These are phyloP conservation scores for Geotrichum klebahnii DNA, from an alignment of 1,139 yeast species.

Conservation along the genomic window DNA sequence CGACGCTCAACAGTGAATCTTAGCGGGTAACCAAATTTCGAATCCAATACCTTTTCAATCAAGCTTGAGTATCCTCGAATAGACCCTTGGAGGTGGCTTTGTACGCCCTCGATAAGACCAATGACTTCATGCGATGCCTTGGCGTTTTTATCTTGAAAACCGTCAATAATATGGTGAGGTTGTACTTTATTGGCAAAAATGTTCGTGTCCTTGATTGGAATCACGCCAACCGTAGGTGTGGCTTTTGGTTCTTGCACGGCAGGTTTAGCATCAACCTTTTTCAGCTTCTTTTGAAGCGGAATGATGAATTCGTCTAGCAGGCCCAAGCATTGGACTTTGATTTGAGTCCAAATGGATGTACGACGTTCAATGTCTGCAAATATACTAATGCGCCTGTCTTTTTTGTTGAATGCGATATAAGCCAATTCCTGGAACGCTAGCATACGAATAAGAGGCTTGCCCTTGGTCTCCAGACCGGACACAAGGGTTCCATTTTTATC, in stretches of 20 bases:
- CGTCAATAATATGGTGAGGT: slow-evolving; percentile 23
- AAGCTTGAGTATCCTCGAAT: slow-evolving; percentile 8
- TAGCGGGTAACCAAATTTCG: slow-evolving; percentile 32
- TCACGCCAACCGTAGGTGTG: background rate
- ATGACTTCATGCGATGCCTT: slow-evolving; percentile 25
- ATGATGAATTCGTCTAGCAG: slow-evolving; percentile 24
- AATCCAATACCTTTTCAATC: slow-evolving; percentile 20
- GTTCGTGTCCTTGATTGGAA: slow-evolving; percentile 21
- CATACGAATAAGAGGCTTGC: slow-evolving; percentile 49
- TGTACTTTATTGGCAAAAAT: slow-evolving; percentile 18
- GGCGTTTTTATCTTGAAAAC: slow-evolving; percentile 31
- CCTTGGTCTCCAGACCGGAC: slow-evolving; percentile 56
- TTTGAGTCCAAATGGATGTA: slow-evolving; percentile 28
- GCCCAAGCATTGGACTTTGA: slow-evolving; percentile 27
- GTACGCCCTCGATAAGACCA: slow-evolving; percentile 15
- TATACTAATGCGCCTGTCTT: slow-evolving; percentile 36
- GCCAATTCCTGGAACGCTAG: slow-evolving; percentile 42
- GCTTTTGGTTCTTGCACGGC: background rate
- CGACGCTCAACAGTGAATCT: slow-evolving; percentile 36
- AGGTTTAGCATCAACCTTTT: slow-evolving; percentile 19
- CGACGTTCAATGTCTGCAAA: slow-evolving; percentile 38
- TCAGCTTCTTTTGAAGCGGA: slow-evolving; percentile 11
- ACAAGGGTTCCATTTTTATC: slow-evolving; percentile 64
- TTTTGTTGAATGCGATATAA: slow-evolving; percentile 33
- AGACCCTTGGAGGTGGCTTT: slow-evolving; percentile 7